Evolutionary conservation across 2,329 filamentous ascomycete genomes (phyloP).

Genomic region (Diplocarpon rosae): DNA sequence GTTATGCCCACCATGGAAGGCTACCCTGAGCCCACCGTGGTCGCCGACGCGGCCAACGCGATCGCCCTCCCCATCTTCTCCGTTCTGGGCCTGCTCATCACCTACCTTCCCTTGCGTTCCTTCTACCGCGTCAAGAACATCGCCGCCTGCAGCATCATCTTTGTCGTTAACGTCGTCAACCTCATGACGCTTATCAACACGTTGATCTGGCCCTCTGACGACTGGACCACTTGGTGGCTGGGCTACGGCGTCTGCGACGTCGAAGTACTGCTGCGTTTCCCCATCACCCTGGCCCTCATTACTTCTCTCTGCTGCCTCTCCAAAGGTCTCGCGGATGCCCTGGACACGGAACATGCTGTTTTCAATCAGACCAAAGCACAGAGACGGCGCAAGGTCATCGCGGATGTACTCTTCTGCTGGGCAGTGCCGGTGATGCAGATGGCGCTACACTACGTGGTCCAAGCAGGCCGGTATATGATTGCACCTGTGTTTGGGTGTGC

Average conservation of each 20-base stretch:
- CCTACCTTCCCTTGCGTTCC: conserved; percentile 46
- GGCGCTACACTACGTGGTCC: conserved; percentile 46
- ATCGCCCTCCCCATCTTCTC: conserved; percentile 38
- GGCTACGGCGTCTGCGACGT: conserved; percentile 54
- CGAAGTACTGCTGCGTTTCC: conserved; percentile 46
- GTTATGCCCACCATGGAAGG: neutral
- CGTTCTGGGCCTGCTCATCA: conserved; percentile 38
- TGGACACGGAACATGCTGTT: conserved; percentile 45
- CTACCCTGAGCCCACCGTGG: neutral
- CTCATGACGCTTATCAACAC: conserved; percentile 49
- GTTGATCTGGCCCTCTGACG: conserved; percentile 51
- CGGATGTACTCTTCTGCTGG: conserved; percentile 47
- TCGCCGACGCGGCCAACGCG: conserved; percentile 20
- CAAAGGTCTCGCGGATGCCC: conserved; percentile 45
- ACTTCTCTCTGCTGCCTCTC: conserved; percentile 47
- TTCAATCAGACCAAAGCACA: conserved; percentile 39
- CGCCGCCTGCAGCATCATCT: conserved; percentile 43
- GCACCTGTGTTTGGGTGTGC: conserved; percentile 48
- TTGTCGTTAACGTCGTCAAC: conserved; percentile 45
- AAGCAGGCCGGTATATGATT: conserved; percentile 46
- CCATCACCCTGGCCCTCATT: conserved; percentile 39
- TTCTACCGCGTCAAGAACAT: conserved; percentile 51
- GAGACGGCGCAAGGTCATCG: conserved; percentile 33
- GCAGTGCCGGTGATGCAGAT: conserved; percentile 43
- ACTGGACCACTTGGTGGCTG: conserved; percentile 42